Percentiles rank a stretch among this genome's conserved stretches.
These are phyloP conservation scores for Spinellus fusiger DNA, from an alignment of 192 early-diverging fungal species.

Conservation along the genomic window DNA sequence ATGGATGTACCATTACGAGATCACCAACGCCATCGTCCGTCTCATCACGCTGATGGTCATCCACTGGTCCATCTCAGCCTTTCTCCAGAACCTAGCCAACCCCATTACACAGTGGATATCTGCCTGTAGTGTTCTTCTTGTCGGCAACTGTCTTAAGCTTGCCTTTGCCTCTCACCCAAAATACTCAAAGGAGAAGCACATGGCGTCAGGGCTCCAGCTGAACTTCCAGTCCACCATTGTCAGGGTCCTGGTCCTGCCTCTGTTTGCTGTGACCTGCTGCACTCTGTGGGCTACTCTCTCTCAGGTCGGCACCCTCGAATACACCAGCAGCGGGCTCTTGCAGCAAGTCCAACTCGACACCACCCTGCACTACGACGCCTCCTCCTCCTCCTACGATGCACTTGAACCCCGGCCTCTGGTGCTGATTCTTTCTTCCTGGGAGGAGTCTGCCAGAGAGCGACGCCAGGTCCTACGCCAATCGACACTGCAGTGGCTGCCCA, in stretches of 20 bases:
- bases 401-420: conserved; percentile 36
- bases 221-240: conserved; percentile 23
- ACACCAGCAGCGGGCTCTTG: conserved; percentile 30
- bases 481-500: conserved; percentile 33
- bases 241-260: conserved; percentile 36
- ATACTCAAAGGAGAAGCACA: conserved; percentile 2
- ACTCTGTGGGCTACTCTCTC: conserved; percentile 40
- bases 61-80: conserved; percentile 46
- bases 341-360: not conserved
- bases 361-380: conserved; percentile 26
- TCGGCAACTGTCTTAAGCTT: conserved; percentile 33
- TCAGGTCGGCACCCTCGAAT: conserved; percentile 37
- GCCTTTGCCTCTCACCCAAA: conserved; percentile 28
- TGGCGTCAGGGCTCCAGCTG: not conserved
- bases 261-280: conserved; percentile 40
- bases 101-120: conserved; percentile 52
- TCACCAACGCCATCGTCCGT: conserved; percentile 43
- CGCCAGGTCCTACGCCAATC: conserved; percentile 43
- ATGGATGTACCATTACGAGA: conserved; percentile 55
- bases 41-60: conserved; percentile 46
- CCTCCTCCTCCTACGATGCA: conserved; percentile 13
- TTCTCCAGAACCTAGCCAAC: conserved; percentile 37
- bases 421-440: conserved; percentile 50
- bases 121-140: conserved; percentile 37
- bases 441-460: conserved; percentile 30